Base-by-base conservation (phyloP, 2,329 filamentous ascomycete genomes). In the Fusarium pseudograminearum region DNA sequence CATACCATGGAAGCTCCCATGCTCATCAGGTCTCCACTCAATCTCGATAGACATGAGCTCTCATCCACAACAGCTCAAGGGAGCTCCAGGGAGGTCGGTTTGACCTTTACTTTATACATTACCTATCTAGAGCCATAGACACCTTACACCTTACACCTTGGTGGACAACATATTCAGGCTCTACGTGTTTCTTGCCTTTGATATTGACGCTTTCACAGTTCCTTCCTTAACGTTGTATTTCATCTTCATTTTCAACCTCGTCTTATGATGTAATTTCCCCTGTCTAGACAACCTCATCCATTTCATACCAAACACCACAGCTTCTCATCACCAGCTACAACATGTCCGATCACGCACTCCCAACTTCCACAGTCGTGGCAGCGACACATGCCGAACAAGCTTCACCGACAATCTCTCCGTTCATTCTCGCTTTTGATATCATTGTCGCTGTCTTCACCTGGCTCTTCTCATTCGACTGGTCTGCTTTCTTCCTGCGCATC, bases 391-490 rank as follows among this genome's bases (percentile, higher is more conserved):
- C 67, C 8, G 52, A 66, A 11, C 46, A 68, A 30, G n/a, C 46
- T 31, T 55, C 64, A 38, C 67, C 69, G 30, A 64, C 66, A 46
- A 65, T 54, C 20, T 52, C 51, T n/a, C 62, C 72, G 18, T 42
- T 74, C 15, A 58, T 74, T 42, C 56, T 70, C 54, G 65, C 73
- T 46, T 57, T 77, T 55, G 70, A 76, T 57, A 62, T 74, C 41
- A 26, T 79, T 58, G 61, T 53, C 34, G 61, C 74, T 61, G 36
- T 76, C 67, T 68, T 77, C 46, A 63, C 68, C 56, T 71, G 73
- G 56, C n/a, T 76, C 61, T 53, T 70, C 60, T 71, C 67, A 51
- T 69, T 81, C 60, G 73, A 65, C 50, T 79, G 78, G 74, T 58
- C 73, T 30, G 65, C 69, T 16, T 58, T 70, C 71, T 51, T 76